Percentiles rank a stretch among this genome's conserved stretches.
phyloP scores from a whole-genome alignment of 1,284 basidiomycete species.

The Entoloma clypeatum region DNA sequence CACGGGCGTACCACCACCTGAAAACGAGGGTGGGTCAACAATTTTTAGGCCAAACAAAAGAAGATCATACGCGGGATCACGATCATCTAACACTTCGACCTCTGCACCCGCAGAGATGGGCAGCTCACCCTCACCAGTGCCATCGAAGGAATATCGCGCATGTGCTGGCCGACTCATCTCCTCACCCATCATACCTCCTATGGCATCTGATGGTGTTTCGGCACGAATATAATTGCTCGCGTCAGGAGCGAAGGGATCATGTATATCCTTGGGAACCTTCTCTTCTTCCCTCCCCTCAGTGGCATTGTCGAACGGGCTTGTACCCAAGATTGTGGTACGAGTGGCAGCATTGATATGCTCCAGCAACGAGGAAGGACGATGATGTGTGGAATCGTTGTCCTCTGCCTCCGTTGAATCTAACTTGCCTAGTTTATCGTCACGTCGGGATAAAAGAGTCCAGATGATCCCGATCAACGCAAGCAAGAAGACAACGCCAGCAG shows the following conservation, averaged over 20 bases:
- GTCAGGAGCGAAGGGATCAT: constrained; percentile 66
- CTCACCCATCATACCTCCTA: constrained; percentile 61
- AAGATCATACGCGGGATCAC: constrained; percentile 67
- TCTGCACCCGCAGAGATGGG: constrained; percentile 66
- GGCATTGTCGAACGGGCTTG: constrained; percentile 47
- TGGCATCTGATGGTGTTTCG: constrained; percentile 74
- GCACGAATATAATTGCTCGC: constrained; percentile 71
- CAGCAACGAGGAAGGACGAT: constrained; percentile 75
- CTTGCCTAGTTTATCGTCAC: constrained; percentile 64
- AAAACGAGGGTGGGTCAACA: constrained; percentile 12
- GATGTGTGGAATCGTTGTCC: constrained; percentile 68
- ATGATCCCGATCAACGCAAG: constrained; percentile 85
- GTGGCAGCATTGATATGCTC: constrained; percentile 88
- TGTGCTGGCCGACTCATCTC: constrained; percentile 69
- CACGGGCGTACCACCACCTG: constrained; percentile 92
- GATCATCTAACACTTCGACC: constrained; percentile 74
- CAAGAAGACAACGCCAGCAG: constrained; percentile 92
- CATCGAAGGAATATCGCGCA: constrained; percentile 78
- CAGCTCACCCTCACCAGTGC: constrained; percentile 72
- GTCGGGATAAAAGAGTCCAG: constrained; percentile 82
- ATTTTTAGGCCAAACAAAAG: constrained; percentile 8
- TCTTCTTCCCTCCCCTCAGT: constrained; percentile 54
- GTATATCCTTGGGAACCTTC: constrained; percentile 29
- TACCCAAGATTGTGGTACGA: constrained; percentile 70
- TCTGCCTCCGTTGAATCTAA: constrained; percentile 62